These are phyloP conservation scores for Thelephora ganbajun DNA, from an alignment of 768 basidiomycete species.

Conservation along the genomic window DNA sequence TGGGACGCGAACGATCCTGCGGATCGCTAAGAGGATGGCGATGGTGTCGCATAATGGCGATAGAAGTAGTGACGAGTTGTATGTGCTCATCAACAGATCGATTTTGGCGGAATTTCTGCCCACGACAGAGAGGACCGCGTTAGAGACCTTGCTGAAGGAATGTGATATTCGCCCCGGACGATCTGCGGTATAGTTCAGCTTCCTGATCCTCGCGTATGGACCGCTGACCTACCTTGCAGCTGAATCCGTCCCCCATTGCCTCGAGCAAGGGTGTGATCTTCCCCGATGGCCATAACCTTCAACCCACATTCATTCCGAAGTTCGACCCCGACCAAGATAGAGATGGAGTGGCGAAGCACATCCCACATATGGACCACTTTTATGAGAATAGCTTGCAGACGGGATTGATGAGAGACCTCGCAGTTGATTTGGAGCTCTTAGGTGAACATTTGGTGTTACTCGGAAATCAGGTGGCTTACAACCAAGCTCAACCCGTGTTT, in stretches of 20 bases:
- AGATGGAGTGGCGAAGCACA: constrained; percentile 39
- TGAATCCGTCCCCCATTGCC: constrained; percentile 31
- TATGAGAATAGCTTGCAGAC: constrained; percentile 60
- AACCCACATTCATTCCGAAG: constrained; percentile 27
- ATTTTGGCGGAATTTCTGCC: constrained; percentile 51
- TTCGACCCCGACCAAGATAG: constrained; percentile 37
- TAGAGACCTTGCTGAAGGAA: constrained; percentile 38
- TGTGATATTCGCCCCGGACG: constrained; percentile 28
- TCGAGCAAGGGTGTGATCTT: constrained; percentile 28
- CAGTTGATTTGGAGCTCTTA: constrained; percentile 45
- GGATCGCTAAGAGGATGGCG: constrained; percentile 38
- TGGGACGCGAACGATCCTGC: constrained; percentile 43
- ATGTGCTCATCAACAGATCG: constrained; percentile 31
- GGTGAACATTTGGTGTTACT: constrained; percentile 52
- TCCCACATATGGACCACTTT: constrained; percentile 59
- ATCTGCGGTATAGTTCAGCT: constrained; percentile 20
- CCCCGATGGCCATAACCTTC: constrained; percentile 23
- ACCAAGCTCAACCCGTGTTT: background rate
- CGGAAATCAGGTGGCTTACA: constrained; percentile 42
- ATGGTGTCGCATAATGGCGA: constrained; percentile 24
- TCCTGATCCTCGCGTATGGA: background rate
- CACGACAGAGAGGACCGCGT: constrained; percentile 37
- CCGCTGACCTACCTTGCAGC: constrained; percentile 18
- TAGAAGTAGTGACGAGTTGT: constrained; percentile 21
- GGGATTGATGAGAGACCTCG: constrained; percentile 51